Evolutionary conservation across 192 early-diverging fungal genomes (phyloP).

Genomic region (Coemansia aciculifera): DNA sequence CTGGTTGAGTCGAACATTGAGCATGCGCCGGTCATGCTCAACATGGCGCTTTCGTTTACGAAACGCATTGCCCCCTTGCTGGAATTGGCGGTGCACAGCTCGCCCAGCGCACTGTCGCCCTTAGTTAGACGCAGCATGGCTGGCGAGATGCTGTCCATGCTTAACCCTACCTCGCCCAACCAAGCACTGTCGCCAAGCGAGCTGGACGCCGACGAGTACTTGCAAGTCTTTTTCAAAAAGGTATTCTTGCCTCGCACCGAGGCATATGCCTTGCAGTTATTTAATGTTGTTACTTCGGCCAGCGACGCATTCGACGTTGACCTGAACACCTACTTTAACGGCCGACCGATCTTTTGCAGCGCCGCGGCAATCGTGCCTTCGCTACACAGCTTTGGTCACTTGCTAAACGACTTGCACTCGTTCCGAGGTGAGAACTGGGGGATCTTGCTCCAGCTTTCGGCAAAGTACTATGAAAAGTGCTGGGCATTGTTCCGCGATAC

Average conservation of each 20-base stretch:
- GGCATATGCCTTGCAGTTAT: slow-evolving; percentile 71
- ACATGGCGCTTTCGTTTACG: slow-evolving; percentile 50
- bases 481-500: slow-evolving; percentile 52
- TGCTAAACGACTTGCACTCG: slow-evolving; percentile 42
- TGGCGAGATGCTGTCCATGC: slow-evolving; percentile 22
- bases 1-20: slow-evolving; percentile 52
- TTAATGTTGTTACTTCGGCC: slow-evolving; percentile 32
- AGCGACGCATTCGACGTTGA: slow-evolving; percentile 49
- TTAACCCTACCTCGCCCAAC: slow-evolving; percentile 10
- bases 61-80: slow-evolving; percentile 37
- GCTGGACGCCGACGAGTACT: slow-evolving; percentile 59
- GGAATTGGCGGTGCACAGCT: slow-evolving; percentile 2
- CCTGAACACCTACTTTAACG: slow-evolving; percentile 38
- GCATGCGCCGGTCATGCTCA: slow-evolving; percentile 52
- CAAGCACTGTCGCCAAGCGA: slow-evolving; percentile 22
- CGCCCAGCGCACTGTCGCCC: slow-evolving; percentile 37
- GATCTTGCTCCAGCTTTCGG: slow-evolving; percentile 46
- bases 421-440: slow-evolving; percentile 52
- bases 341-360: slow-evolving; percentile 51
- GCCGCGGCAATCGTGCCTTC: slow-evolving; percentile 47
- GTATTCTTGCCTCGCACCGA: slow-evolving; percentile 84
- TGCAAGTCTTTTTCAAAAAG: slow-evolving; percentile 59
- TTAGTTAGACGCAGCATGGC: slow-evolving; percentile 46
- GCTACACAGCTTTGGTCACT: slow-evolving; percentile 39
- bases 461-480: slow-evolving; percentile 47